phyloP scores from a whole-genome alignment of 495 filamentous ascomycete species.

The Neohortaea acidophila region DNA sequence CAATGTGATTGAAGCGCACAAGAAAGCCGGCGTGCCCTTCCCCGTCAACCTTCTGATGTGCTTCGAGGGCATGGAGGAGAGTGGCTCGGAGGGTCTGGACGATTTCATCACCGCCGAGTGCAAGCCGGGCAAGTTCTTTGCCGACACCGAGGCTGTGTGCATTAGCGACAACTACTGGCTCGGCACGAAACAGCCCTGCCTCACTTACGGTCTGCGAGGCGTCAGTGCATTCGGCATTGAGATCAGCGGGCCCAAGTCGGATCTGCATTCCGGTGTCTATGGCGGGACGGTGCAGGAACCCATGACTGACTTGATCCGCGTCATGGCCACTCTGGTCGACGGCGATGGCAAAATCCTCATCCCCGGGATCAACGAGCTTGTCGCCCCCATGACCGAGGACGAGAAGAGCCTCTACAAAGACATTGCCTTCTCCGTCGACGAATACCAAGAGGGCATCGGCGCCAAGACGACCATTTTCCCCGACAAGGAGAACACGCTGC shows the following conservation, averaged over 20 bases:
- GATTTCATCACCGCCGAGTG: conserved; percentile 82
- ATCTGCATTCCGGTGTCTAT: conserved; percentile 92
- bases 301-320: conserved; percentile 83
- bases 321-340: conserved; percentile 73
- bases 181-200: conserved; percentile 89
- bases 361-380: conserved; percentile 76
- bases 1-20: conserved; percentile 93
- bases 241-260: conserved; percentile 75
- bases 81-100: conserved; percentile 90
- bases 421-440: conserved; percentile 91
- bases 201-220: conserved; percentile 95
- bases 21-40: conserved; percentile 82
- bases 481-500: conserved; percentile 76
- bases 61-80: conserved; percentile 99
- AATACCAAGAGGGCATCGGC: conserved; percentile 79
- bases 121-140: conserved; percentile 63
- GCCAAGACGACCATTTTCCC: conserved; percentile 69
- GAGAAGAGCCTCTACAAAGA: conserved; percentile 69
- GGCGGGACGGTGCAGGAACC: conserved; percentile 92
- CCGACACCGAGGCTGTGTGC: conserved; percentile 88
- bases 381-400: conserved; percentile 70
- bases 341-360: conserved; percentile 79
- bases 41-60: conserved; percentile 98
- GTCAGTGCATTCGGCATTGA: conserved; percentile 92
- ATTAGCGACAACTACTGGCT: conserved; percentile 99